Evolutionary conservation across 306 rosid genomes (phyloP).

Genomic region (Nissolia schottii): DNA sequence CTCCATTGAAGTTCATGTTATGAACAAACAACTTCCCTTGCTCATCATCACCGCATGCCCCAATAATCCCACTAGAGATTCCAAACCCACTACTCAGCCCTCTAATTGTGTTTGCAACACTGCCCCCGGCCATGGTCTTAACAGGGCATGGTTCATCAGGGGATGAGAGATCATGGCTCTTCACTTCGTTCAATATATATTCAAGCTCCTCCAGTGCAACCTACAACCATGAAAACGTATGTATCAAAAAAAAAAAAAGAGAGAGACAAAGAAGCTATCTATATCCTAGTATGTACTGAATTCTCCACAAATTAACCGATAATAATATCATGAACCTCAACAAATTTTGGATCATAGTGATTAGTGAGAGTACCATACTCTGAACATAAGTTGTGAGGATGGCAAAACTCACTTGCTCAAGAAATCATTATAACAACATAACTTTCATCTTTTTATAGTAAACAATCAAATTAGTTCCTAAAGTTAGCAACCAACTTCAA

Average conservation of each 20-base stretch:
- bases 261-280: not conserved
- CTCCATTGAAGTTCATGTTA: constrained; percentile 64
- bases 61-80: constrained; percentile 67
- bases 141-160: constrained; percentile 31
- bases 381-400: no score
- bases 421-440: no score
- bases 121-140: constrained; percentile 85
- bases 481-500: no score
- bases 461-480: no score
- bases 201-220: constrained; percentile 68
- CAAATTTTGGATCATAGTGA: no score
- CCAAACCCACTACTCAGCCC: constrained; percentile 75
- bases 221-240: constrained; percentile 29
- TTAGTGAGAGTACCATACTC: no score
- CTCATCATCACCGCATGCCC: constrained; percentile 75
- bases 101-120: constrained; percentile 78
- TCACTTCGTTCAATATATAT: constrained; percentile 48
- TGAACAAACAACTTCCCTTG: constrained; percentile 57
- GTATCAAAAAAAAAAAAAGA: not conserved
- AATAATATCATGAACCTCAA: no score
- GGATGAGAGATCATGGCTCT: constrained; percentile 29
- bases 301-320: no score
- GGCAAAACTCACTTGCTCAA: no score
- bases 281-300: no score
- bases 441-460: no score